Percentiles rank a stretch among this genome's conserved stretches.
Evolutionary conservation across 768 basidiomycete genomes (phyloP).

Genomic region (Tulasnella sp.): DNA sequence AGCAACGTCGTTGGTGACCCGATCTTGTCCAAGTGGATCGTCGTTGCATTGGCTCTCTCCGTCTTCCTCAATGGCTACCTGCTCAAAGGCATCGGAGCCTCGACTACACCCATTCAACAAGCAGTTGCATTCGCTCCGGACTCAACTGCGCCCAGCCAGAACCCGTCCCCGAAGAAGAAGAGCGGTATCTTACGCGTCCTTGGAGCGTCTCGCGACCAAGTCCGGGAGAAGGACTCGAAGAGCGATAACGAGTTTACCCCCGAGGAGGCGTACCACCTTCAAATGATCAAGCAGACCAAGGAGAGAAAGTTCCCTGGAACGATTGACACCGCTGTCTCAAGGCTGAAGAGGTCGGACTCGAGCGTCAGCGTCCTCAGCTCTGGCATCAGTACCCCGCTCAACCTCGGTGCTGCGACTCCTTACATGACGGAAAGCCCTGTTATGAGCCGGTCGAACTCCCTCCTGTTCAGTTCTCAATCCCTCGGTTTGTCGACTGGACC

Average conservation of each 20-base stretch:
- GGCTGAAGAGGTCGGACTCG: background rate
- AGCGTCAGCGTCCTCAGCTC: background rate
- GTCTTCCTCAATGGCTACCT: constrained; percentile 89
- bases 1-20: constrained; percentile 88
- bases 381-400: constrained; percentile 11
- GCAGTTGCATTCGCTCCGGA: constrained; percentile 7
- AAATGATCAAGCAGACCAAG: background rate
- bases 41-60: constrained; percentile 71
- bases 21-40: constrained; percentile 89
- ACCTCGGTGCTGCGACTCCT: constrained; percentile 16
- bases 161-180: background rate
- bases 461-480: background rate
- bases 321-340: background rate
- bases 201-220: background rate
- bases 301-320: background rate
- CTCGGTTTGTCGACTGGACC: background rate
- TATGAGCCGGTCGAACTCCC: background rate
- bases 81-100: constrained; percentile 48
- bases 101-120: constrained; percentile 12
- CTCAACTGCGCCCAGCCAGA: background rate
- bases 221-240: background rate
- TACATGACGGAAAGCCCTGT: constrained; percentile 11
- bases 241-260: background rate
- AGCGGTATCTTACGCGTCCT: background rate
- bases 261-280: background rate